Evolutionary conservation across 2,329 filamentous ascomycete species (phyloP).

Genomic region (Paecilomyces variotii): DNA sequence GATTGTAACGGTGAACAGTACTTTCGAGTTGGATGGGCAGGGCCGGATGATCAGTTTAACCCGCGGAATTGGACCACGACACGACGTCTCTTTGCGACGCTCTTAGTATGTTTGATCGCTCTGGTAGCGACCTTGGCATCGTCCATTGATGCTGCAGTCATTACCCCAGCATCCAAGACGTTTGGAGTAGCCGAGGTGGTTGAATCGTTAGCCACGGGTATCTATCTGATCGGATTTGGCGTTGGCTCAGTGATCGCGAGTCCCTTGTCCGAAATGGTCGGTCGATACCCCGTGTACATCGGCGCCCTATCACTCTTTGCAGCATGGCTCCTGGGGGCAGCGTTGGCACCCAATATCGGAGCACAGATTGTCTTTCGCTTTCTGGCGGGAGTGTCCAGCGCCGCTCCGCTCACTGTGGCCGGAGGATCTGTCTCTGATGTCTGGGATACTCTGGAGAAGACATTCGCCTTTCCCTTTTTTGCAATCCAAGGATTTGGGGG

Average conservation of each 20-base stretch:
- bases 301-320: conserved; percentile 40
- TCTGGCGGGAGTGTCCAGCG: conserved; percentile 42
- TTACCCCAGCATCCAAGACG: conserved; percentile 37
- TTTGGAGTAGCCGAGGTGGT: conserved; percentile 45
- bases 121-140: conserved; percentile 45
- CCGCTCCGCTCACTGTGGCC: conserved; percentile 38
- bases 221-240: conserved; percentile 40
- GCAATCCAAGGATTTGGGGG: conserved; percentile 39
- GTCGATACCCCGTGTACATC: conserved; percentile 44
- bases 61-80: conserved; percentile 31
- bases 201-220: conserved; percentile 42
- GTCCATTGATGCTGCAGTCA: conserved; percentile 45
- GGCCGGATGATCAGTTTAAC: conserved; percentile 27
- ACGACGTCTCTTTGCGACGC: conserved; percentile 30
- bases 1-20: not conserved
- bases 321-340: conserved; percentile 43
- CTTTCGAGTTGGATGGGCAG: conserved; percentile 37
- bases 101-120: conserved; percentile 41
- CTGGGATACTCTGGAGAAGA: conserved; percentile 41
- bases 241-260: conserved; percentile 42
- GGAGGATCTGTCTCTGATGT: conserved; percentile 42
- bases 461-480: conserved; percentile 43
- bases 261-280: conserved; percentile 42
- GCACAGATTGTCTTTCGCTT: conserved; percentile 45
- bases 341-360: conserved; percentile 42